These are phyloP conservation scores for Backusella tarrabulga DNA, from an alignment of 192 early-diverging fungal genomes.

Conservation along the genomic window DNA sequence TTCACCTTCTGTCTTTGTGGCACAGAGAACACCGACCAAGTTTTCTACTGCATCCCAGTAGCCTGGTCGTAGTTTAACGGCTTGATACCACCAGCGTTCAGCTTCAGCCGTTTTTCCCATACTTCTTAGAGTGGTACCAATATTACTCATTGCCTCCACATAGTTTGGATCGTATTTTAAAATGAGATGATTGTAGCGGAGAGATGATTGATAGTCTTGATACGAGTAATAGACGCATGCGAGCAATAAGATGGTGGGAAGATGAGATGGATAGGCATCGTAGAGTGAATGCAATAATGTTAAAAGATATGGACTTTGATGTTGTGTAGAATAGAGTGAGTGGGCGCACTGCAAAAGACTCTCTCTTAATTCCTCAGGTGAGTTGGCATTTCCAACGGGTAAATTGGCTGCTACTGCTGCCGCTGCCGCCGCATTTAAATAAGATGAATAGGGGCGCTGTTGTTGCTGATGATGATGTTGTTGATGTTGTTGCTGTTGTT, in stretches of 20 bases:
- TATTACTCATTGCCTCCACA: conserved; percentile 90
- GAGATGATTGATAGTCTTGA: conserved; percentile 65
- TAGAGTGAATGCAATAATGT: conserved; percentile 54
- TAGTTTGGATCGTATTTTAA: conserved; percentile 80
- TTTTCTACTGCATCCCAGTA: conserved; percentile 95
- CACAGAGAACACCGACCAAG: conserved; percentile 77
- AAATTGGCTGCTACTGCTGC: conserved; percentile 16
- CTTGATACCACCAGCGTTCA: conserved; percentile 82
- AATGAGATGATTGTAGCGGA: conserved; percentile 81
- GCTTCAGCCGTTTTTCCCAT: conserved; percentile 72
- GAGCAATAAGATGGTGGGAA: conserved; percentile 82
- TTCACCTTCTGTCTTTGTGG: conserved; percentile 26
- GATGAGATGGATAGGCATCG: conserved; percentile 56
- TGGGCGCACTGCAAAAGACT: conserved; percentile 63
- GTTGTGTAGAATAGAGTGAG: conserved; percentile 54
- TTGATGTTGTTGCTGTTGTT: not conserved
- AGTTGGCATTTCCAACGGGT: not conserved
- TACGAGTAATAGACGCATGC: conserved; percentile 87
- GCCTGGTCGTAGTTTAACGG: conserved; percentile 79
- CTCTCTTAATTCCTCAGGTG: conserved; percentile 44
- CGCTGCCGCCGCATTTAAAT: conserved; percentile 12
- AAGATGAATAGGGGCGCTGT: conserved; percentile 1
- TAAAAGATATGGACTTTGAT: conserved; percentile 50
- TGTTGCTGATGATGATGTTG: not conserved
- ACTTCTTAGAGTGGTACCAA: conserved; percentile 84